A percentile compares a stretch with the other conserved stretches of the same genome.
phyloP scores from a whole-genome alignment of 225 moss, liverwort and hornwort genomes.

The Thuidium tamariscinum region DNA sequence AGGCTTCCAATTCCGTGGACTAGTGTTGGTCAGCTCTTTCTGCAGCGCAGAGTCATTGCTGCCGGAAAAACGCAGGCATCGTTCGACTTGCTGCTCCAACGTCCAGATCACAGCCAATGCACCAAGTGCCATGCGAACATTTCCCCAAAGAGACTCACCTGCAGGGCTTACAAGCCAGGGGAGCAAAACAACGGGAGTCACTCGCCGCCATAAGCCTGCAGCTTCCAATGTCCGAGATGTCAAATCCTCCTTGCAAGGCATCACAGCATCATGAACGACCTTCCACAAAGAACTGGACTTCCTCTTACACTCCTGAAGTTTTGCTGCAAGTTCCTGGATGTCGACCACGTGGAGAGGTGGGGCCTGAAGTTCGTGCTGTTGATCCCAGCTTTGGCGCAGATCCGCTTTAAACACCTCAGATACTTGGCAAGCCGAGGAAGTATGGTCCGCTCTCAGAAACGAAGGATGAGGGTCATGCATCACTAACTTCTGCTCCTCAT shows the following conservation, averaged over 20 bases:
- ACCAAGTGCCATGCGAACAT: neutral
- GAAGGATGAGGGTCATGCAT: neutral
- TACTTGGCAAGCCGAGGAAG: neutral
- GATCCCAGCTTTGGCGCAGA: neutral
- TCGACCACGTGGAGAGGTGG: neutral
- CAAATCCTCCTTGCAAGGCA: neutral
- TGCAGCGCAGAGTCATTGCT: neutral
- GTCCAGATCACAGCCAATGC: constrained; percentile 29
- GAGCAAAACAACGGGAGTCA: neutral
- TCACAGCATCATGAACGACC: neutral
- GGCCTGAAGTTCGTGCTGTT: neutral
- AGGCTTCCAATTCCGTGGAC: constrained; percentile 11
- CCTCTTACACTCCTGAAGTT: neutral
- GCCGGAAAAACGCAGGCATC: constrained; percentile 5
- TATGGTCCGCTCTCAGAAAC: neutral
- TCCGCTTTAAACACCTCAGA: neutral
- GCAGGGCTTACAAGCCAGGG: neutral
- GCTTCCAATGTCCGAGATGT: neutral
- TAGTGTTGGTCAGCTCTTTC: constrained; percentile 2
- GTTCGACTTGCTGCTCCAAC: constrained; percentile 23
- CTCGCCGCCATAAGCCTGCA: constrained; percentile 10
- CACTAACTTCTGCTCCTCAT: neutral
- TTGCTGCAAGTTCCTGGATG: neutral
- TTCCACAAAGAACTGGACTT: constrained; percentile 1
- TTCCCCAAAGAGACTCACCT: too few relatives aligned